Conservation (phyloP, 192 early-diverging fungal species). For the Chytriomyces confervae region DNA sequence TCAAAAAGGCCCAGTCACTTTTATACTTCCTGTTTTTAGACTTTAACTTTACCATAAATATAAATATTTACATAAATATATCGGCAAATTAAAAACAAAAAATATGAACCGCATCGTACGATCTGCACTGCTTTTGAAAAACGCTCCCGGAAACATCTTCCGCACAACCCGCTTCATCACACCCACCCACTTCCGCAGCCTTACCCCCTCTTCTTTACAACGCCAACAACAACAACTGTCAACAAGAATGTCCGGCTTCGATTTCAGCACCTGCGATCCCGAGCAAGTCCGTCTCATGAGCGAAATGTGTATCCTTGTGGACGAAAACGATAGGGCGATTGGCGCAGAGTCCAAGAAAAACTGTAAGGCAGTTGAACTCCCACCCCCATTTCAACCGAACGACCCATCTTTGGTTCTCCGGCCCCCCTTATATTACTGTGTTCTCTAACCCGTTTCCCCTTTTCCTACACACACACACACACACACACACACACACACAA, state of each 20-base stretch:
- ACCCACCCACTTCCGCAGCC: neutral
- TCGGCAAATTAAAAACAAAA: no score
- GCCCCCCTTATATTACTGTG: neutral
- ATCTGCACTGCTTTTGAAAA: neutral
- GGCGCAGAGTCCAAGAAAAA: constrained; percentile 90
- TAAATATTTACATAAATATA: no score
- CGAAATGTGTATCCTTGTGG: constrained; percentile 96
- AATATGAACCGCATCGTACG: neutral
- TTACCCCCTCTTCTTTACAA: neutral
- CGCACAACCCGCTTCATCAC: neutral
- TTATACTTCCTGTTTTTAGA: no score
- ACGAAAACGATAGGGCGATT: constrained; percentile 83
- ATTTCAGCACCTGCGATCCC: constrained; percentile 50
- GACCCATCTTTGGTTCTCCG: neutral
- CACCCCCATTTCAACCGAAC: neutral
- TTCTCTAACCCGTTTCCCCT: no score
- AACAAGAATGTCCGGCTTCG: constrained; percentile 32
- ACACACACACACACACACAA: neutral
- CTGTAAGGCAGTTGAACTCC: constrained; percentile 60
- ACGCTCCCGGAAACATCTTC: neutral
- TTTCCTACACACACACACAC: no score
- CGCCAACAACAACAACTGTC: constrained; percentile 14
- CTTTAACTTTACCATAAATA: no score
- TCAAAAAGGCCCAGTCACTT: no score
- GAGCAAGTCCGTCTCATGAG: constrained; percentile 87